Percentiles rank a stretch among this genome's conserved stretches.
Conservation (phyloP, 75 land plant genomes). For the Chamaecyparis obtusa region DNA sequence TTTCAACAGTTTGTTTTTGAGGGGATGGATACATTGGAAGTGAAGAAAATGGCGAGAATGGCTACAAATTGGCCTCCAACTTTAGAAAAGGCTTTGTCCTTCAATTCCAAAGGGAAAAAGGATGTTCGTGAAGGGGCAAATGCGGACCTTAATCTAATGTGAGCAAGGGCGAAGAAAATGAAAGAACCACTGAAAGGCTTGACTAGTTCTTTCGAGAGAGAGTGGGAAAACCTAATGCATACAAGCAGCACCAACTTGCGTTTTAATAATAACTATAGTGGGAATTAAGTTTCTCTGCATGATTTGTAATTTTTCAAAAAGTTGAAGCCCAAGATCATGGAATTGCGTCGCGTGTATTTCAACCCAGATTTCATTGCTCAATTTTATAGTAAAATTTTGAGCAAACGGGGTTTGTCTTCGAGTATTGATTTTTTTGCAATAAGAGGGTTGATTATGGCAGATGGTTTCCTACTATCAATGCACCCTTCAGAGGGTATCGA, state of each 20-base stretch:
- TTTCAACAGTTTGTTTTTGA: too few relatives aligned
- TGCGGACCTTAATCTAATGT: conserved; percentile 76
- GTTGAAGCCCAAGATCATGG: conserved; percentile 72
- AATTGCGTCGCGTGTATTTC: conserved; percentile 64
- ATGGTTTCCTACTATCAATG: too few relatives aligned
- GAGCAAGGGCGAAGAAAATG: conserved; percentile 65
- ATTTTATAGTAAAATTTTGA: conserved; percentile 23
- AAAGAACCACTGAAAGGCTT: conserved; percentile 29
- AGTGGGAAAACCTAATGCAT: conserved; percentile 70
- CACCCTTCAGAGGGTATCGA: too few relatives aligned
- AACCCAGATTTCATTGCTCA: conserved; percentile 58
- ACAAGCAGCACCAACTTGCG: conserved; percentile 16
- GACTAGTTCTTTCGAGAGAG: conserved; percentile 70
- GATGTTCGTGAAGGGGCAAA: conserved; percentile 87
- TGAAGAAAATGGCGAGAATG: neutral
- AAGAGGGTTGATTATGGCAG: too few relatives aligned
- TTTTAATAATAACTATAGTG: neutral
- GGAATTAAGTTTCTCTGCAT: conserved; percentile 13
- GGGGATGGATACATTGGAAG: too few relatives aligned
- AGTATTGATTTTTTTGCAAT: conserved; percentile 50
- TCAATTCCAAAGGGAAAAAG: conserved; percentile 69
- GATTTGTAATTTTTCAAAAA: conserved; percentile 77
- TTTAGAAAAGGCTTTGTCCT: conserved; percentile 71
- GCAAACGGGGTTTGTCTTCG: conserved; percentile 37
- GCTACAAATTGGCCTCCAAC: neutral